Base-by-base conservation (phyloP, 2,329 filamentous ascomycete genomes). In the Colletotrichum musae region DNA sequence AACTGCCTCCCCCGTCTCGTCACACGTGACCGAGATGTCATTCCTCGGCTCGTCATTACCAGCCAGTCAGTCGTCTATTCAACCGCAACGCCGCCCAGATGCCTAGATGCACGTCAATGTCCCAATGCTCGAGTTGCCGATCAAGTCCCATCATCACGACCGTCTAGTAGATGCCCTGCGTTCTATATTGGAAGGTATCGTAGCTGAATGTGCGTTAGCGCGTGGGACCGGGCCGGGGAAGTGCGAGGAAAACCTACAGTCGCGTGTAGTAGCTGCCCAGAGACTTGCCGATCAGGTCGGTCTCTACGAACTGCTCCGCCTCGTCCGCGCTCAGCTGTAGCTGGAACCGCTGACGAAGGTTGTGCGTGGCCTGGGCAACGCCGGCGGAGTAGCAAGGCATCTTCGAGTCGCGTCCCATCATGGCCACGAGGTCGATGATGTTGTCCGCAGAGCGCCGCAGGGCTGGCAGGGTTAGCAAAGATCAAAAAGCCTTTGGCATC, bases 231-330 rank as follows among this genome's bases (percentile, higher is more conserved):
- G 18, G 32, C 12, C 16, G 28, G 47, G 6, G 15, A 26, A 43
- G 9, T 43, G 32, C 48, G 16, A 28, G 52, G 43, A 36, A 21
- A 24, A 12, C 92, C 85, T 83, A 94, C 90, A 95, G 87, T 83
- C 93, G 89, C 77, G 93, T 95, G 79, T 95, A 95, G 82, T 96
- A 96, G 80, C 93, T 95, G 71, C 93, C 93, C 74, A 93, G 87
- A 72, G 92, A 94, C 86, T 96, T 96, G 72, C 85, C 90, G 74
- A 96, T 88, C 75, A 96, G 81, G 77, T 95, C 93, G 43, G 86
- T 91, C 77, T 96, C 93, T 18, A 96, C 93, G 82, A 93, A 95
- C 51, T 87, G 87, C 79, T 94, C 92, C 5, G 93, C 93, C 77
- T 95, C 93, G 72, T 95, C 92, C 61, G 92, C 92, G 74, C 93